Base-by-base conservation (phyloP, 306 rosid genomes). In the Spatholobus suberectus region DNA sequence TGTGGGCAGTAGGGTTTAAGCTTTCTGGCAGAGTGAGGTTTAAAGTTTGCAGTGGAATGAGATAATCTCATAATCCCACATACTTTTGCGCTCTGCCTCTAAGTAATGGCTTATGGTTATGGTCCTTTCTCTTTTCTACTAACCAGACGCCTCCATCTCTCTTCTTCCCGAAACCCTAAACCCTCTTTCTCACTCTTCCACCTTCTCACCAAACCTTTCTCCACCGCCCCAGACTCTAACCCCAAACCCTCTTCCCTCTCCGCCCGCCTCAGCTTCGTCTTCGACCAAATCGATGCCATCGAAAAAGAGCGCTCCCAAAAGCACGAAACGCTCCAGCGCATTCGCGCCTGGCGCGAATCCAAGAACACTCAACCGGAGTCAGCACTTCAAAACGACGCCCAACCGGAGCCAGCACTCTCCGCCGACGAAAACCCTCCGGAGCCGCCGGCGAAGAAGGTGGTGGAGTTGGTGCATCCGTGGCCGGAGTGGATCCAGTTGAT, bases 401-500 rank as follows among this genome's bases (percentile, higher is more conserved):
- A 32, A 29, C 52, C 75, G 7, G 85, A 47, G 46, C 37, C 63
- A 2, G 1, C 14, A 12, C 0, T 59, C 37, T 34, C 74, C 12
- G 13, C 69, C 1, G 15, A 27, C 23, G 44, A 54, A 37, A 23
- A 8, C 20, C 6, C 70, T 1, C 41, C 4, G 18, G 80, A 55
- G 18, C 78, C 80, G 34, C 75, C 80, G 35, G 44, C 54, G 57
- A 80, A 80, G 81, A 69, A 78, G 40, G 90, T 73, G 79, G 90
- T 90, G 82, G 98, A 94, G 84, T 46, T 96, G 84, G 92, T 91
- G 73, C 99, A 96, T 46, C 98, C 98, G 1, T 96, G 99, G 99
- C 96, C 98, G 61, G 97, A 96, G 88, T 96, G 99, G 99, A 87
- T 96, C 18, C 98, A 94, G 34, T 73, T 96, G 84, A 91, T 96